Evolutionary conservation across 106 monocot genomes (phyloP).

Genomic region (Amphibolis antarctica): DNA sequence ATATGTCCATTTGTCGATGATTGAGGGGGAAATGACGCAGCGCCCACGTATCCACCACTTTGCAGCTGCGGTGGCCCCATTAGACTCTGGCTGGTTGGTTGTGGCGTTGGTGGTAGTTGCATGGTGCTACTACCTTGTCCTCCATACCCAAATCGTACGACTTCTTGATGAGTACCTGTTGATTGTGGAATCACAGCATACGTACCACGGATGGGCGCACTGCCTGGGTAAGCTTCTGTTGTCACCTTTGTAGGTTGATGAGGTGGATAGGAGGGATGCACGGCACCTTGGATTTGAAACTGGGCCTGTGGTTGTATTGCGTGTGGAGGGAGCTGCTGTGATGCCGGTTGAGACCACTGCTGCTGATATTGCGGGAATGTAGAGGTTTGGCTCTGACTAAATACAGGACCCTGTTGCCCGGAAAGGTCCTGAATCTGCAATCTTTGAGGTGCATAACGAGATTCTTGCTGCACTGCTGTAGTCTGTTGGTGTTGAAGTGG

Average conservation of each 20-base stretch:
- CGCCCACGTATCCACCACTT: slow-evolving; percentile 29
- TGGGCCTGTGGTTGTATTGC: slow-evolving; percentile 29
- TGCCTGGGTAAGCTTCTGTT: slow-evolving; percentile 29
- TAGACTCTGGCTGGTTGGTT: slow-evolving; percentile 24
- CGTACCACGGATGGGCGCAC: slow-evolving; percentile 13
- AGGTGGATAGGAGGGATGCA: slow-evolving; percentile 32
- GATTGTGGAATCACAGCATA: slow-evolving; percentile 26
- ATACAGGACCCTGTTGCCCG: slow-evolving; percentile 12
- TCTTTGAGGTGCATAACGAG: slow-evolving; percentile 33
- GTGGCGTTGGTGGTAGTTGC: slow-evolving; percentile 12
- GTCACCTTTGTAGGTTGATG: slow-evolving; percentile 25
- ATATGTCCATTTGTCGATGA: slow-evolving; percentile 31
- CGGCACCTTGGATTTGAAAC: slow-evolving; percentile 26
- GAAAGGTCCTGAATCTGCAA: slow-evolving; percentile 34
- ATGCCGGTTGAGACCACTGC: slow-evolving; percentile 24
- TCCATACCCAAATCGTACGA: slow-evolving; percentile 31
- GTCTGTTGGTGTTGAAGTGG: slow-evolving; percentile 14
- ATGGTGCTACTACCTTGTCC: slow-evolving; percentile 10
- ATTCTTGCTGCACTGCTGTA: slow-evolving; percentile 31
- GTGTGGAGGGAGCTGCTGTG: slow-evolving; percentile 30
- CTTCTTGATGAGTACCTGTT: slow-evolving; percentile 18
- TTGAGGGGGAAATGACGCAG: slow-evolving; percentile 25
- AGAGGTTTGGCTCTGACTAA: slow-evolving; percentile 11
- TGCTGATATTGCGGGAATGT: slow-evolving; percentile 20
- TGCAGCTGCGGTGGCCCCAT: slow-evolving; percentile 16